Conservation (phyloP, 371 early-diverging fungal species). For the Rhizopus sp. region DNA sequence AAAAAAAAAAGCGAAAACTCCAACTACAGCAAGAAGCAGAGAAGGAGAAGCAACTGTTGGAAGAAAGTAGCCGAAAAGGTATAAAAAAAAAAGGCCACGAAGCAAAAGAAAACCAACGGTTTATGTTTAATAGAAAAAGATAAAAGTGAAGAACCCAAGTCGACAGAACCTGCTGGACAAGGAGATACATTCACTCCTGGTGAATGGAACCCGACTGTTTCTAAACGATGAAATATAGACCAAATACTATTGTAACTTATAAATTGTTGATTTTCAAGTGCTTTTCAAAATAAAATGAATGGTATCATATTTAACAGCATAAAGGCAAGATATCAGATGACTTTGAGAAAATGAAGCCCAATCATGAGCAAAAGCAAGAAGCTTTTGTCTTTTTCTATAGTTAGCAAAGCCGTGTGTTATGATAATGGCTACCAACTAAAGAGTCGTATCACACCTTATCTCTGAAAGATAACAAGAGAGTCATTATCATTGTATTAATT, state of each 20-base stretch:
- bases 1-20: slow-evolving; percentile 29
- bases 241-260: background rate
- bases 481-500: too few relatives aligned
- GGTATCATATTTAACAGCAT: too few relatives aligned
- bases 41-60: slow-evolving; percentile 12
- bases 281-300: too few relatives aligned
- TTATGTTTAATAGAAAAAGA: background rate
- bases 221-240: slow-evolving; percentile 30
- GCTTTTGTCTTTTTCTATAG: too few relatives aligned
- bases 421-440: too few relatives aligned
- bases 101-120: background rate
- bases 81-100: background rate
- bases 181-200: slow-evolving; percentile 48
- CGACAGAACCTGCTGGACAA: slow-evolving; percentile 36
- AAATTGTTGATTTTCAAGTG: too few relatives aligned
- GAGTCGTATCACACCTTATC: too few relatives aligned
- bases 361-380: too few relatives aligned
- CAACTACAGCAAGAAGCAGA: slow-evolving; percentile 15
- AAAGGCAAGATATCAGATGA: too few relatives aligned
- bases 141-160: slow-evolving; percentile 8
- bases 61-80: slow-evolving; percentile 1
- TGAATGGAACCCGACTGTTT: slow-evolving; percentile 36
- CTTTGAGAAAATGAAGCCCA: too few relatives aligned
- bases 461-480: too few relatives aligned
- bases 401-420: too few relatives aligned